Evolutionary conservation across 805 yeast genomes (phyloP).

Genomic region (Candida loeiensis): DNA sequence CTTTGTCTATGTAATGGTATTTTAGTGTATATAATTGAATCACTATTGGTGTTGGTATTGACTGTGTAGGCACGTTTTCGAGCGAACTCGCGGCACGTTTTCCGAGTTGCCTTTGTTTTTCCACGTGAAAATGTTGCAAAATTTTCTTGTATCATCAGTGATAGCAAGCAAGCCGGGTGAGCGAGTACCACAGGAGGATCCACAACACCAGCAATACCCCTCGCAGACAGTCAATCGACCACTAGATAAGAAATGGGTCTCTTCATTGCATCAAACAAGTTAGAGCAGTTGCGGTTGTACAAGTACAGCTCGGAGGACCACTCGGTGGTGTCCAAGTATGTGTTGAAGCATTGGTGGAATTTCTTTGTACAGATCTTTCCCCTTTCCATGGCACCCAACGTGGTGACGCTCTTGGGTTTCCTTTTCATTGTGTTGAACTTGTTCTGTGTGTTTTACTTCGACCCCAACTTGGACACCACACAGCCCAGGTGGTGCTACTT

Average conservation of each 20-base stretch:
- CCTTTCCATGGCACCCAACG: constrained; percentile 86
- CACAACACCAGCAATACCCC: no score
- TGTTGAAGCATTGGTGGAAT: constrained; percentile 81
- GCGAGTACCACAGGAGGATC: background rate
- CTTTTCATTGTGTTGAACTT: constrained; percentile 65
- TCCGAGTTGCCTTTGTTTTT: no score
- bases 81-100: background rate
- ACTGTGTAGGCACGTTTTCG: background rate
- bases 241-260: constrained; percentile 50
- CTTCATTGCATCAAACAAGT: constrained; percentile 53
- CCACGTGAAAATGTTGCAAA: no score
- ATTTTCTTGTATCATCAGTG: no score
- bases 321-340: constrained; percentile 68
- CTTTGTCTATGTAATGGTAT: constrained; percentile 5
- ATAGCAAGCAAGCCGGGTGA: no score
- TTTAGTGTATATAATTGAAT: constrained; percentile 7
- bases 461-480: constrained; percentile 58
- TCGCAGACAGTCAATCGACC: background rate
- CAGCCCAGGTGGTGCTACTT: constrained; percentile 77
- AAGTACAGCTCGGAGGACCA: constrained; percentile 77
- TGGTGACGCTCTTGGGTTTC: constrained; percentile 79
- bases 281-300: constrained; percentile 53
- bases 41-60: constrained; percentile 1
- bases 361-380: constrained; percentile 75
- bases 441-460: constrained; percentile 61